phyloP scores from a whole-genome alignment of 805 yeast genomes.

The Yamadazyma phyllophila region DNA sequence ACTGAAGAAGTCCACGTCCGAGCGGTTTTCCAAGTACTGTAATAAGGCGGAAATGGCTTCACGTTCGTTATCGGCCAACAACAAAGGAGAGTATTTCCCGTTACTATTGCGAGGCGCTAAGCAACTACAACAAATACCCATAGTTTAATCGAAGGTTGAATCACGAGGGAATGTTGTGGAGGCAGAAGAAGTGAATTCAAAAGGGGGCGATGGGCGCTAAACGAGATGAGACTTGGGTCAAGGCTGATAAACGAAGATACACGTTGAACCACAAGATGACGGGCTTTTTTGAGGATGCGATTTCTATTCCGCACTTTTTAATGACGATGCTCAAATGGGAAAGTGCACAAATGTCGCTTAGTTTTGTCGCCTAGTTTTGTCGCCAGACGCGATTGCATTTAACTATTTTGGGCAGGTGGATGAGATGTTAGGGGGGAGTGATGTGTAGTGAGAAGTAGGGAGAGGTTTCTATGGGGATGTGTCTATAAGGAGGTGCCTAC shows the following conservation, averaged over 20 bases:
- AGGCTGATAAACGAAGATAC: neutral
- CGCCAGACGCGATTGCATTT: neutral
- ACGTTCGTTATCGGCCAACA: conserved; percentile 89
- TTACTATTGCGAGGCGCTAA: conserved; percentile 41
- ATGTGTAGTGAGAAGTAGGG: no score
- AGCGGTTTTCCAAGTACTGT: conserved; percentile 82
- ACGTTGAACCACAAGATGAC: neutral
- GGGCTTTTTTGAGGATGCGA: conserved; percentile 7
- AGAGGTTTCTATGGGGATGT: no score
- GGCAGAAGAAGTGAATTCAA: neutral
- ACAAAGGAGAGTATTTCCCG: conserved; percentile 69
- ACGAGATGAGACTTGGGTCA: neutral
- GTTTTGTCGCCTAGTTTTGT: neutral
- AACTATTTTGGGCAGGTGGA: neutral
- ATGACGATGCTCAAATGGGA: conserved; percentile 1
- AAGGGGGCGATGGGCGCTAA: neutral
- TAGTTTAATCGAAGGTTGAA: conserved; percentile 9
- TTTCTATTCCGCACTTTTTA: conserved; percentile 1
- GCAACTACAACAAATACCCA: conserved; percentile 47
- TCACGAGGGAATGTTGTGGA: neutral
- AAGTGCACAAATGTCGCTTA: neutral
- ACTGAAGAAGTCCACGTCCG: conserved; percentile 85
- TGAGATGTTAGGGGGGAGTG: neutral
- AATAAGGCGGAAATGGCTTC: conserved; percentile 91
- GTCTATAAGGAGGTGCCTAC: no score